Conservation (phyloP, 352 stramenopile genomes). For the Phytopythium boreale region DNA sequence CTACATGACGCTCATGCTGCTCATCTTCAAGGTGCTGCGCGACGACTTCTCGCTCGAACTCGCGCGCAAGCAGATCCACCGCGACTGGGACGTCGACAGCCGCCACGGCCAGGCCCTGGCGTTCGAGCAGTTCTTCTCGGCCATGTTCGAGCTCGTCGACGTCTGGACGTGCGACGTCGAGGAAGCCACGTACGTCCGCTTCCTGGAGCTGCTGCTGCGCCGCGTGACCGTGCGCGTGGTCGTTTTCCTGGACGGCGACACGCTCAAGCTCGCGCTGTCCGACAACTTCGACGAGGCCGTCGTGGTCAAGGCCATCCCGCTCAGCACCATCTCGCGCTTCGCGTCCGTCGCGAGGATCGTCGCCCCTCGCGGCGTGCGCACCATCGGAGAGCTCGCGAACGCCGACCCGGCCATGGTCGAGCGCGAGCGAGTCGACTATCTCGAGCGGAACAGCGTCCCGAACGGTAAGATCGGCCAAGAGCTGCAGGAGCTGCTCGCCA, state of each 20-base stretch:
- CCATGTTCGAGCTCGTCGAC: slow-evolving; percentile 77
- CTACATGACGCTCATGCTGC: slow-evolving; percentile 71
- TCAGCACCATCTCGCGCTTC: slow-evolving; percentile 70
- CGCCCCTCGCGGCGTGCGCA: slow-evolving; percentile 41
- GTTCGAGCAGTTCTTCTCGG: slow-evolving; percentile 64
- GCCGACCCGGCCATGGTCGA: slow-evolving; percentile 59
- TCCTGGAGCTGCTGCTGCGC: slow-evolving; percentile 56
- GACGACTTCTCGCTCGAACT: slow-evolving; percentile 63
- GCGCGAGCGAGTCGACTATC: slow-evolving; percentile 40
- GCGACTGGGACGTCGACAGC: slow-evolving; percentile 80
- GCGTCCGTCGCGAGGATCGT: slow-evolving; percentile 54
- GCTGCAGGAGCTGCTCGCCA: slow-evolving; percentile 50
- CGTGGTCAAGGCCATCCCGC: slow-evolving; percentile 70
- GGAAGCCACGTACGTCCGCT: slow-evolving; percentile 62
- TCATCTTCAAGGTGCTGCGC: slow-evolving; percentile 77
- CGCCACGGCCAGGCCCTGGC: slow-evolving; percentile 46
- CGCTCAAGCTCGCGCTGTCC: slow-evolving; percentile 66
- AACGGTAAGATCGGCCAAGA: slow-evolving; percentile 51
- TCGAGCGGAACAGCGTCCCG: slow-evolving; percentile 30
- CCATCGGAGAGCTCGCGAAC: slow-evolving; percentile 58
- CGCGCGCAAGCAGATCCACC: slow-evolving; percentile 60
- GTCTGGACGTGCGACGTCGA: slow-evolving; percentile 80
- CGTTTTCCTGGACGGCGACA: slow-evolving; percentile 66
- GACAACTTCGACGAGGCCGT: slow-evolving; percentile 74
- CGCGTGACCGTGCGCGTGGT: slow-evolving; percentile 68